phyloP scores from a whole-genome alignment of 116 monocot species.

The Cymodocea nodosa region DNA sequence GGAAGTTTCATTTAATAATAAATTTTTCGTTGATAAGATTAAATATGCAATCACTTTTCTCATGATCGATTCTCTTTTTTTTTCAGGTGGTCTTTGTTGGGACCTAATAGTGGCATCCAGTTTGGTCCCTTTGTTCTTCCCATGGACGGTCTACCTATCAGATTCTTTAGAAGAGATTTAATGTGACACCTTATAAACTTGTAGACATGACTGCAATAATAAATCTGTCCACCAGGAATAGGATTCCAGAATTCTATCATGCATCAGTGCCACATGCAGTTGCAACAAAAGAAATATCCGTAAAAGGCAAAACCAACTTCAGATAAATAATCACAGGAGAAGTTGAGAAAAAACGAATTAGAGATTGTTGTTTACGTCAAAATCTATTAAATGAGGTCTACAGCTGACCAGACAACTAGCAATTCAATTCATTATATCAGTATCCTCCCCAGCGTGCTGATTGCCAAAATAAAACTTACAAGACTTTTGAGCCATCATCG shows the following conservation, averaged over 20 bases:
- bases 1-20: background rate
- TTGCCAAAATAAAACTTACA: no score
- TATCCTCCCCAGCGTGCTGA: no score
- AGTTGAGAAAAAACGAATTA: no score
- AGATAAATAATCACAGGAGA: no score
- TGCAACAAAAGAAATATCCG: background rate
- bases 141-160: constrained; percentile 15
- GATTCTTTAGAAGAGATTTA: background rate
- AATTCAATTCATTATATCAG: no score
- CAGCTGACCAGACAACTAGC: no score
- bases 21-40: no score
- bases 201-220: background rate
- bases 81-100: constrained; percentile 15
- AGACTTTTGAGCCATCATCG: no score
- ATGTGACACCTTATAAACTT: background rate
- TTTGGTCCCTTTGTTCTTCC: constrained; percentile 21
- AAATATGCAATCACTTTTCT: no score
- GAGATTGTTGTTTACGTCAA: no score
- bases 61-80: background rate
- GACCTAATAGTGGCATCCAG: constrained; percentile 9
- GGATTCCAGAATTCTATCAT: background rate
- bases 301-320: no score
- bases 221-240: background rate
- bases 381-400: no score
- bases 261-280: background rate